A percentile compares a stretch with the other conserved stretches of the same genome.
Evolutionary conservation across 352 stramenopile genomes (phyloP).

Genomic region (Phytophthora quininea): DNA sequence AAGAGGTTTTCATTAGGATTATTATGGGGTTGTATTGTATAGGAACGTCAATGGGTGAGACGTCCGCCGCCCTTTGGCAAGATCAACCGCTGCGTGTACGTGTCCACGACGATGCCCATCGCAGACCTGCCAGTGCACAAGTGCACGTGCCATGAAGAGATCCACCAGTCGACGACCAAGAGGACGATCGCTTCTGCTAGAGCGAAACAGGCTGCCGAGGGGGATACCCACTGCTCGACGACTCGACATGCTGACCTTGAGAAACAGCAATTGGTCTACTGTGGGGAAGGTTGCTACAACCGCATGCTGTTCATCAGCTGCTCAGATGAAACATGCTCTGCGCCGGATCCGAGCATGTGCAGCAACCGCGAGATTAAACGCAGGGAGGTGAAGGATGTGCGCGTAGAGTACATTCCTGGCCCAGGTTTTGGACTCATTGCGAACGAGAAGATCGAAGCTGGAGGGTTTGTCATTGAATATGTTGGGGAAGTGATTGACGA

Average conservation of each 20-base stretch:
- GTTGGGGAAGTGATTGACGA: constrained; percentile 94
- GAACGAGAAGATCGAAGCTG: constrained; percentile 73
- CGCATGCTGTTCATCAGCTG: constrained; percentile 87
- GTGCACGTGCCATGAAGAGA: constrained; percentile 73
- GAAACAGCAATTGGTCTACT: constrained; percentile 39
- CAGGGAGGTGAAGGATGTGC: constrained; percentile 66
- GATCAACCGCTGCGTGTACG: constrained; percentile 77
- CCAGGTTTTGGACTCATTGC: constrained; percentile 92
- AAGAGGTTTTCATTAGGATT: neutral
- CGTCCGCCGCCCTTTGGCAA: constrained; percentile 65
- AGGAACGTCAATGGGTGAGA: constrained; percentile 56
- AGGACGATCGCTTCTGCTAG: constrained; percentile 57
- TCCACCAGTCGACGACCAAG: constrained; percentile 53
- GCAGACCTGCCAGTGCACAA: constrained; percentile 73
- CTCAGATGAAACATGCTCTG: constrained; percentile 79
- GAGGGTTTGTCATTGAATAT: constrained; percentile 94
- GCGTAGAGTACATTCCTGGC: constrained; percentile 77
- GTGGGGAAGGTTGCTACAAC: constrained; percentile 81
- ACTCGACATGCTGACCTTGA: constrained; percentile 22
- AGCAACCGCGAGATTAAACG: constrained; percentile 79
- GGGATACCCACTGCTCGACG: neutral
- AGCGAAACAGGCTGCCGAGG: constrained; percentile 28
- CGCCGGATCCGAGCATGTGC: constrained; percentile 64
- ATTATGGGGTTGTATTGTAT: neutral
- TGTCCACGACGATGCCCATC: constrained; percentile 61